Evolutionary conservation across 345 rosid genomes (phyloP), one percentile per base, ranked within the genome.

Genomic region (Eutrema yunnanense): DNA sequence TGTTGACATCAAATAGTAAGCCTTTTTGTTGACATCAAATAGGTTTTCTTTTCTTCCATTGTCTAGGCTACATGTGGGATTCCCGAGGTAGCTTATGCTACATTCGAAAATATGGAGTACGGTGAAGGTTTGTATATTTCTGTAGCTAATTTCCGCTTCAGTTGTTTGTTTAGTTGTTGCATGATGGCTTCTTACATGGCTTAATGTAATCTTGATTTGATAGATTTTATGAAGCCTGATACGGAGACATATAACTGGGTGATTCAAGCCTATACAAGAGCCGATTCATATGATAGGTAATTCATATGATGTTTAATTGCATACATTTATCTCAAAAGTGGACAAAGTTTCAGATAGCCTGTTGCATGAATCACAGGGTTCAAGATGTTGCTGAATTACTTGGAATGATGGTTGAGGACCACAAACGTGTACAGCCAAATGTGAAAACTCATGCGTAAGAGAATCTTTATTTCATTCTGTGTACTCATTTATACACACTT

Each of bases 331-430:
- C 63, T 57, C 40, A 36, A 3, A 65, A 10, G 3, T 57, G 62
- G 34, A 59, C 7, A 16, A 5, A 36, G 12, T 57, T 36, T 33
- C 47, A 62, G 9, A 22, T 77, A 71, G 73, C 56, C 38, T 65
- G 61, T 78, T 29, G 71, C 57, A 65, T 78, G 80, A 67, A 79
- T 67, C 59, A 62, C 71, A 94, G 98, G 82, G 96, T 88, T 47
- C 97, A 90, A 73, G 97, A 94, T 82, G 98, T 94, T 74, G 92
- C 95, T 49, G 97, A 94, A 81, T 81, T 94, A 76, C 96, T 94
- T 73, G 98, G 98, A 48, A 89, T 94, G 97, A 94, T 94, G 98
- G 91, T 94, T 61, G 98, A 91, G 78, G 91, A 85, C 69, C 91
- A 89, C 84, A 91, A 88, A 66, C 90, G 98, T 50, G 46, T 94